These are phyloP conservation scores for Paradendryphiella salina DNA, from an alignment of 2,329 filamentous ascomycete species.

Conservation along the genomic window DNA sequence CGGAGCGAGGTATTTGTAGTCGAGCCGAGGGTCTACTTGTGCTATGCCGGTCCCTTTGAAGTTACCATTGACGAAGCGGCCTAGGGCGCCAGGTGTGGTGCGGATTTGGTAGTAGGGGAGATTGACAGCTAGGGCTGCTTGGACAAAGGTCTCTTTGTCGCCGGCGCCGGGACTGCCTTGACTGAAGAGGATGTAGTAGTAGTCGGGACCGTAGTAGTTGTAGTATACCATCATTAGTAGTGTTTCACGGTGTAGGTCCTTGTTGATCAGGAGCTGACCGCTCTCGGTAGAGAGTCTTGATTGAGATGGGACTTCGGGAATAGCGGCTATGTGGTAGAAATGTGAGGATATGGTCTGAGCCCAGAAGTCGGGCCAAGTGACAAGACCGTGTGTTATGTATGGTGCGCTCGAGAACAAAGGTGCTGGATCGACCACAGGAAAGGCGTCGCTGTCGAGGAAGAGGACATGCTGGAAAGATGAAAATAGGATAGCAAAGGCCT, in stretches of 20 bases:
- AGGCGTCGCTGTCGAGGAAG: slow-evolving; percentile 62
- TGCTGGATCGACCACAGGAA: slow-evolving; percentile 54
- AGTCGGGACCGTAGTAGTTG: slow-evolving; percentile 58
- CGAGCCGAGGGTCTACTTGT: slow-evolving; percentile 26
- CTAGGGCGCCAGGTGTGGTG: slow-evolving; percentile 39
- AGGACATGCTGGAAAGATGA: slow-evolving; percentile 63
- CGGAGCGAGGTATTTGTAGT: slow-evolving; percentile 24
- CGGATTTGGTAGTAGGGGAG: slow-evolving; percentile 49
- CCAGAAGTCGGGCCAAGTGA: slow-evolving; percentile 63
- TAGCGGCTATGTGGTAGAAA: slow-evolving; percentile 53
- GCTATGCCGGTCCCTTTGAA: slow-evolving; percentile 20
- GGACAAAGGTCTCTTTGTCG: slow-evolving; percentile 56
- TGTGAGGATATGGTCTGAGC: slow-evolving; percentile 48
- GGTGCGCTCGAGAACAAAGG: slow-evolving; percentile 57
- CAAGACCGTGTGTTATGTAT: slow-evolving; percentile 56
- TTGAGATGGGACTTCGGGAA: slow-evolving; percentile 37
- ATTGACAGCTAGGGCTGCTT: slow-evolving; percentile 51
- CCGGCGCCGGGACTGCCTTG: slow-evolving; percentile 52
- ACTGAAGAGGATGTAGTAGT: slow-evolving; percentile 56
- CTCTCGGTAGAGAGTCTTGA: slow-evolving; percentile 52
- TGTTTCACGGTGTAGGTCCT: slow-evolving; percentile 52
- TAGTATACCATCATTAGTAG: slow-evolving; percentile 59
- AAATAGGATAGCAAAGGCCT: slow-evolving; percentile 61
- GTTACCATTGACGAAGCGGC: slow-evolving; percentile 22
- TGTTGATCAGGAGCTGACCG: slow-evolving; percentile 56